Evolutionary conservation across 768 basidiomycete genomes (phyloP), one percentile per base, ranked within the genome.

Genomic region (Russula griseocarnosa): DNA sequence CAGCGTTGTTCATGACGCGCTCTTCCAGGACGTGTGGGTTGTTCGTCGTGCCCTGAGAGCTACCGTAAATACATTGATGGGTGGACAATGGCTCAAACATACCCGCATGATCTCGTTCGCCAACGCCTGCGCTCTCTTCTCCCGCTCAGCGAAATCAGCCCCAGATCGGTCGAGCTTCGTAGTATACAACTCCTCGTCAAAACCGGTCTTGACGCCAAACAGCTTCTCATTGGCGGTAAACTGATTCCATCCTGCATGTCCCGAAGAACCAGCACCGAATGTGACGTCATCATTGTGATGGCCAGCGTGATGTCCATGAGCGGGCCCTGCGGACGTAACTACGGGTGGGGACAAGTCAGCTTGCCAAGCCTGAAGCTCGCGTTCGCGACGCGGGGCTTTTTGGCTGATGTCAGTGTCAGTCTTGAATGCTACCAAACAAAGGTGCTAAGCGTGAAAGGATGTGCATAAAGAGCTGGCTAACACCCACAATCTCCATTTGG

Each of bases 1-100:
- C 68, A 18, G 59, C 51, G 40, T 63, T 67, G 63, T 83, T 69
- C 65, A 79, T 76, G 58, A 81, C 79, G 71, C 97, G 85, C 76
- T 98, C 97, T 75, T 98, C 97, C 49, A 88, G 86, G 55, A 98
- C 75, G 74, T 99, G 97, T 0, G 86, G 77, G 75, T 98, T 98
- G 69, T 74, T 86, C 3, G 86, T 79, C 13, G 78, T 66, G 53
- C 81, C 74, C 91, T 93, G 49, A 54, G 65, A 66, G 60, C 50
- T 50, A 66, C 32, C 28, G 60, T 52, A 47, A 59, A 47, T 42
- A 58, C 34, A 54, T 40, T 38, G 38, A 26, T 62, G 57, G 22
- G 36, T 5, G 51, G 42, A 16, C 11, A 52, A 32, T 60, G 54
- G 51, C 59, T 38, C 44, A 16, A 20, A 78, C 88, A 65, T 75